A percentile compares a stretch with the other conserved stretches of the same genome.
phyloP scores from a whole-genome alignment of 148 eudicot genomes.

The Salicornia ramosissima region DNA sequence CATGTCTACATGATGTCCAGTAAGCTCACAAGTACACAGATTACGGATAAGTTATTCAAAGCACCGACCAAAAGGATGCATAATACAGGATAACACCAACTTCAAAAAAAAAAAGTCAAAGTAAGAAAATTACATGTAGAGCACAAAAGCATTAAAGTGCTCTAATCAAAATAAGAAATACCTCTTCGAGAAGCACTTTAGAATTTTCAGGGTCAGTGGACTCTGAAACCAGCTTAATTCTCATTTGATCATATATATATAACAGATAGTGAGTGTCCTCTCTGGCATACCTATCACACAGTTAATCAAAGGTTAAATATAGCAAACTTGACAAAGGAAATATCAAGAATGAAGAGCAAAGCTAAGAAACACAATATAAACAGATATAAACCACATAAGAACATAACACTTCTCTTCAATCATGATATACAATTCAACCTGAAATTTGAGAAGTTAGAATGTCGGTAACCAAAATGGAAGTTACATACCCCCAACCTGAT shows the following conservation, averaged over 20 bases:
- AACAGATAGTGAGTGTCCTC: conserved; percentile 95
- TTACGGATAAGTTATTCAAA: too few species aligned
- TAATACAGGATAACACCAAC: not conserved
- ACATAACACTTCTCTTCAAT: too few species aligned
- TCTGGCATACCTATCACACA: conserved; percentile 75
- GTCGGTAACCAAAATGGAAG: not conserved
- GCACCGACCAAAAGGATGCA: not conserved
- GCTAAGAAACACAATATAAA: conserved; percentile 12
- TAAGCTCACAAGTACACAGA: too few species aligned
- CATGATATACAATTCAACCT: too few species aligned
- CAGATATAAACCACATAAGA: not conserved
- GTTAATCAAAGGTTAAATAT: not conserved
- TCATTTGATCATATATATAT: conserved; percentile 78
- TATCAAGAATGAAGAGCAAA: not conserved
- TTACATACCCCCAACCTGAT: not conserved
- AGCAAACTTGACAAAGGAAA: not conserved
- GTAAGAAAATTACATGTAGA: not conserved
- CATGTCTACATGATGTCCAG: too few species aligned
- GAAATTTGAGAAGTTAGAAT: not conserved
- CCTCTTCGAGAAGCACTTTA: conserved; percentile 61
- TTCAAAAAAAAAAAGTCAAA: too few species aligned
- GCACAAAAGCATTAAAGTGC: not conserved
- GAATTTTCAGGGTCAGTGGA: conserved; percentile 44
- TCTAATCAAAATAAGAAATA: conserved; percentile 14
- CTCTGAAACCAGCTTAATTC: conserved; percentile 50